These are phyloP conservation scores for Termitomyces heimii DNA, from an alignment of 768 basidiomycete species.

Conservation along the genomic window DNA sequence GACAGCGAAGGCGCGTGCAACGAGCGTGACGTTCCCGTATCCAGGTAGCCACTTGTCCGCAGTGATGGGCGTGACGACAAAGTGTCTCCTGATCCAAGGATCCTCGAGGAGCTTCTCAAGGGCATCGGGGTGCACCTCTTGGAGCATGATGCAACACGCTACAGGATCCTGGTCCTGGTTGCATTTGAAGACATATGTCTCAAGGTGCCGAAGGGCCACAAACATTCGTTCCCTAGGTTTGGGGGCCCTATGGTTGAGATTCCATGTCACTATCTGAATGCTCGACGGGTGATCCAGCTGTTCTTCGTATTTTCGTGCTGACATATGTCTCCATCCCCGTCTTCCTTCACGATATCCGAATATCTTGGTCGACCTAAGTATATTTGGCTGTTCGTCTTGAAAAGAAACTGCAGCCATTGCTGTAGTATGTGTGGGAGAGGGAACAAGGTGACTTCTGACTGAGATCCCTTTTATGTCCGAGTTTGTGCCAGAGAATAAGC, in stretches of 20 bases:
- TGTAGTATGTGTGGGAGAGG: background rate
- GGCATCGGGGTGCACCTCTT: conserved; percentile 50
- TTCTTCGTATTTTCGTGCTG: conserved; percentile 24
- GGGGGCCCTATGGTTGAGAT: conserved; percentile 46
- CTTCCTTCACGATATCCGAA: conserved; percentile 36
- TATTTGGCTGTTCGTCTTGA: conserved; percentile 19
- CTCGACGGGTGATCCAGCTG: conserved; percentile 21
- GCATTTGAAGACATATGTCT: conserved; percentile 44
- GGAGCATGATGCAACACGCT: conserved; percentile 62
- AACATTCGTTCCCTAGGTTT: conserved; percentile 37
- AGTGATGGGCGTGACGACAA: conserved; percentile 51
- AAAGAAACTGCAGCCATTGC: conserved; percentile 7
- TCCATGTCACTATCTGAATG: conserved; percentile 66
- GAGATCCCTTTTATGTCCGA: background rate
- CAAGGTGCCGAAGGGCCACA: conserved; percentile 48
- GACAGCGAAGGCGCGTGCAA: conserved; percentile 51
- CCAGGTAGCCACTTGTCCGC: conserved; percentile 49
- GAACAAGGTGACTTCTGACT: background rate
- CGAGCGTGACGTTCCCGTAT: conserved; percentile 71
- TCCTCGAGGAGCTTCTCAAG: conserved; percentile 45
- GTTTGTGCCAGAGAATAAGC: background rate
- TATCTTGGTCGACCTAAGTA: conserved; percentile 22
- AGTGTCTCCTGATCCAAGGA: conserved; percentile 59
- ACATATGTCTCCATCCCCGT: conserved; percentile 40
- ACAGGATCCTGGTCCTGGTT: conserved; percentile 39